Base-by-base conservation (phyloP, 2,329 filamentous ascomycete species). In the Pestalotiopsis sp. region DNA sequence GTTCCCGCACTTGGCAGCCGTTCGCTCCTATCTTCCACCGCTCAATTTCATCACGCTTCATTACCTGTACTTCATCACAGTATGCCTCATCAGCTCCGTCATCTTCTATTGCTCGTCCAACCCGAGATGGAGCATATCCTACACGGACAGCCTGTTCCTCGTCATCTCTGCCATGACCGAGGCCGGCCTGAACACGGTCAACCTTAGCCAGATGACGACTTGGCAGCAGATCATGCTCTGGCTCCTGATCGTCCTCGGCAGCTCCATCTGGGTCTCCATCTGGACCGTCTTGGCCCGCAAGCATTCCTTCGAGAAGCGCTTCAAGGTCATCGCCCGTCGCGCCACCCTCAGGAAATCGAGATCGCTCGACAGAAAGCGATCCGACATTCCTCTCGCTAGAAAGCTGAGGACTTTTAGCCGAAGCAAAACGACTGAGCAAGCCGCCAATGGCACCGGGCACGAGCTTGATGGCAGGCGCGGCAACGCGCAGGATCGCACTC, bases 171-270 rank as follows among this genome's bases (percentile, higher is more conserved):
- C 90, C 58, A 90, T 93, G 81, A 92, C 90, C 6, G 84, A 89
- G 66, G 87, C 90, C 6, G 91, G 91, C 0, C 81, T 93, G 68
- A 93, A 92, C 73, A 91, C 90, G 1, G 86, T 90, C 72, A 89
- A 91, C 74, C 79, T 93, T 27, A 90, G 87, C 67, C 81, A 83
- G 36, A 75, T 93, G 74, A 92, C 89, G 52, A 90, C 87, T 0
- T 91, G 90, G 75, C 91, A 93, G 77, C 92, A 93, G 76, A 80
- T 87, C 36, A 79, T 92, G 52, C 82, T 93, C 11, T 92, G 90
- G 73, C 69, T 90, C 3, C 81, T 92, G 57, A 90, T 93, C 70
- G 82, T 93, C 60, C 76, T 91, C 6, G 92, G 92, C 1, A 90
- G 89, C 67, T 83, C 87, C 13, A 88, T 93, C n/a, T 89, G 90